Evolutionary conservation across 192 early-diverging fungal species (phyloP).

Genomic region (Chytriomyces hyalinus): DNA sequence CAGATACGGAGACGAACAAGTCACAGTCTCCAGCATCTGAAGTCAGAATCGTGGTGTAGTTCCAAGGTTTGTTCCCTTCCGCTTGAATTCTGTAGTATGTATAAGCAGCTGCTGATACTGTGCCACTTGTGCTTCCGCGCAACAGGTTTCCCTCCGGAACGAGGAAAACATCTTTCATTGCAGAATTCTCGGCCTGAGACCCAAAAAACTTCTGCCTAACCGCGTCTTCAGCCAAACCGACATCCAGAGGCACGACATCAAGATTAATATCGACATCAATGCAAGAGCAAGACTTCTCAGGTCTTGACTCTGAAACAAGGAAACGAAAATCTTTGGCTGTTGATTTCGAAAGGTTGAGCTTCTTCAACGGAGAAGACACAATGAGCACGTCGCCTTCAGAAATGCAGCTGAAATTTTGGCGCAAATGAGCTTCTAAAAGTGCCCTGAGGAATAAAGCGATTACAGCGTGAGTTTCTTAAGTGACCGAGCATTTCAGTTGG

Average conservation of each 20-base stretch:
- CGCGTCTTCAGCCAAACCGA: slow-evolving; percentile 18
- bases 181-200: not conserved
- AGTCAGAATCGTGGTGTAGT: not conserved
- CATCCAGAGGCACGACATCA: slow-evolving; percentile 34
- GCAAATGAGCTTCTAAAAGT: slow-evolving; percentile 32
- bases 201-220: slow-evolving; percentile 27
- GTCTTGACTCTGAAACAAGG: slow-evolving; percentile 23
- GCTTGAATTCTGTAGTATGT: not conserved
- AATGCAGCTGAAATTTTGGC: slow-evolving; percentile 21
- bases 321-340: slow-evolving; percentile 15
- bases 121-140: not conserved
- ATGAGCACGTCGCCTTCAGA: slow-evolving; percentile 15
- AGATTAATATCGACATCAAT: slow-evolving; percentile 37
- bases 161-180: not conserved
- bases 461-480: not conserved
- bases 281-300: slow-evolving; percentile 25
- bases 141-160: not conserved
- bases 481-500: not conserved
- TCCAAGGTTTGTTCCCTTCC: not conserved
- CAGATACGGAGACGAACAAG: slow-evolving; percentile 42
- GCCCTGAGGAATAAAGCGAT: slow-evolving; percentile 8
- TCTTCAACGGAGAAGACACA: not conserved
- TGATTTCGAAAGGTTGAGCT: slow-evolving; percentile 1
- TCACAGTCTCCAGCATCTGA: slow-evolving; percentile 34
- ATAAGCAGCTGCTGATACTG: not conserved